Evolutionary conservation across 2,329 filamentous ascomycete species (phyloP).

Genomic region (Proliferodiscus dingleyae): DNA sequence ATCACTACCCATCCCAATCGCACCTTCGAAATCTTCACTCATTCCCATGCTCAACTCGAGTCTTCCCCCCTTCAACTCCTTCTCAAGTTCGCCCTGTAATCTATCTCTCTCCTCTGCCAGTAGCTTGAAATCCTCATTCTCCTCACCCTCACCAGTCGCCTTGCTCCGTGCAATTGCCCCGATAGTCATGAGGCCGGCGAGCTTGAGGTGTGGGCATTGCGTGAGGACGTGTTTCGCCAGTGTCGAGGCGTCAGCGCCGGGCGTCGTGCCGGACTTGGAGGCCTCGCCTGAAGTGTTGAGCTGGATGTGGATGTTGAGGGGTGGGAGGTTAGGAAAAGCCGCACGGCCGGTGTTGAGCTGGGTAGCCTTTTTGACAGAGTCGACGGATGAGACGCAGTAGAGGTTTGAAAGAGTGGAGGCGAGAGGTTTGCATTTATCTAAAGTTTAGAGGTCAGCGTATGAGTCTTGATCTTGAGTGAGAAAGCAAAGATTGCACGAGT

Average conservation of each 20-base stretch:
- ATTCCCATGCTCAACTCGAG: constrained; percentile 97
- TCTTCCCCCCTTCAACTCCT: constrained; percentile 51
- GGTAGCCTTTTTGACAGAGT: constrained; percentile 80
- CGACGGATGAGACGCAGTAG: constrained; percentile 87
- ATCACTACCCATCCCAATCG: constrained; percentile 74
- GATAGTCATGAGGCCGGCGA: constrained; percentile 94
- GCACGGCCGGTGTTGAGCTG: constrained; percentile 71
- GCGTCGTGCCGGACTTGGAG: constrained; percentile 76
- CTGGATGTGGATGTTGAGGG: constrained; percentile 70
- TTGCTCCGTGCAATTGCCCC: constrained; percentile 84
- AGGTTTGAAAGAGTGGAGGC: constrained; percentile 81
- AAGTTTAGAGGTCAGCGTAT: background rate
- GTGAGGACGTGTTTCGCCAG: constrained; percentile 68
- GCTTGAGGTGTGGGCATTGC: constrained; percentile 65
- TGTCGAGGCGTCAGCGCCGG: constrained; percentile 52
- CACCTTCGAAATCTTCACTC: constrained; percentile 93
- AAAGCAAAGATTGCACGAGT: background rate
- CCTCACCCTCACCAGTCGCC: constrained; percentile 66
- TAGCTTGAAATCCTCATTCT: constrained; percentile 83
- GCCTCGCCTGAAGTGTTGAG: constrained; percentile 92
- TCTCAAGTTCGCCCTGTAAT: constrained; percentile 61
- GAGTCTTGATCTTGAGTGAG: background rate
- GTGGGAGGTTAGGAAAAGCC: constrained; percentile 27
- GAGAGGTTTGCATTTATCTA: constrained; percentile 84
- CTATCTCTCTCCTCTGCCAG: constrained; percentile 67